phyloP scores from a whole-genome alignment of 345 rosid species.

The Eucalyptus lansdowneana region DNA sequence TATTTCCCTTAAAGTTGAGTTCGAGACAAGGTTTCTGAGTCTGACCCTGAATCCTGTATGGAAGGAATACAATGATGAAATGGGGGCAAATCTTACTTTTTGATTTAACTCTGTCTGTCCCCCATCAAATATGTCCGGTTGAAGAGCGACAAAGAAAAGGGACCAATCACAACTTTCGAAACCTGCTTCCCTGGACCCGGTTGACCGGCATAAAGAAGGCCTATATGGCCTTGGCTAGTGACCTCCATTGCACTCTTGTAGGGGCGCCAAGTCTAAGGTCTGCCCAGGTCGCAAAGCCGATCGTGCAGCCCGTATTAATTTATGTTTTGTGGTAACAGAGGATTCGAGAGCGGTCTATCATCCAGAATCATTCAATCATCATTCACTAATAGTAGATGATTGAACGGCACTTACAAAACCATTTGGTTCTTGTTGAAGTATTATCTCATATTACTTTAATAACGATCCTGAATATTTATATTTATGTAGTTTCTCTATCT shows the following conservation, averaged over 20 bases:
- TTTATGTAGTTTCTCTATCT: too few species aligned
- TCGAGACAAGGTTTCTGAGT: not conserved
- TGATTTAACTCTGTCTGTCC: not conserved
- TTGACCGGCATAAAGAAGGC: not conserved
- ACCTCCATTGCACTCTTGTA: not conserved
- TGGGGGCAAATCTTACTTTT: not conserved
- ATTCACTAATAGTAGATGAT: not conserved
- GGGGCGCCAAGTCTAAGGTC: not conserved
- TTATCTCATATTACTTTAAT: rapidly evolving
- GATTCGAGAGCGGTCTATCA: not conserved
- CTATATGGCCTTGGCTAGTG: not conserved
- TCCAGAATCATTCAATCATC: not conserved
- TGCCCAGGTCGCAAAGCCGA: not conserved
- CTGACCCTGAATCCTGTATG: not conserved
- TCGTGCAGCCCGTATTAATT: not conserved
- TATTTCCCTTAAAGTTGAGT: not conserved
- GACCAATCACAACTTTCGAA: not conserved
- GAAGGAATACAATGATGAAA: not conserved
- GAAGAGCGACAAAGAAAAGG: not conserved
- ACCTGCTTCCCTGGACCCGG: not conserved
- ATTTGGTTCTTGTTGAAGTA: not conserved
- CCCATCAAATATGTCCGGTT: not conserved
- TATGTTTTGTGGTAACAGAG: not conserved
- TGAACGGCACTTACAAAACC: not conserved
- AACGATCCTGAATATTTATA: rapidly evolving